A percentile compares a stretch with the other conserved stretches of the same genome.
Evolutionary conservation across 495 filamentous ascomycete genomes (phyloP).

Genomic region (Xylaria scruposa): DNA sequence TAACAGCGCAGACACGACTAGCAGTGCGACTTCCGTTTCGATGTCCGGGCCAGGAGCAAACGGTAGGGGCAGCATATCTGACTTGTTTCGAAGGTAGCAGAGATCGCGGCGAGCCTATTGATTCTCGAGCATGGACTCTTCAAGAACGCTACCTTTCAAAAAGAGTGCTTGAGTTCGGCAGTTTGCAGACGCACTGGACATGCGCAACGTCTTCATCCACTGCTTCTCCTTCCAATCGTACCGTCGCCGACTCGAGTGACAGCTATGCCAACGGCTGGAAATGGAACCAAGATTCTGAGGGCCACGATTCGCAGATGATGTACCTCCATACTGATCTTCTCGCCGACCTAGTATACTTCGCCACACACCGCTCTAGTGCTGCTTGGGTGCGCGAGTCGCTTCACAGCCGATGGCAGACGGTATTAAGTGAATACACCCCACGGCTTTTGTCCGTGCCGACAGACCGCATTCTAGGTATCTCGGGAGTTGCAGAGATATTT

Average conservation of each 20-base stretch:
- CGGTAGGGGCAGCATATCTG: not conserved
- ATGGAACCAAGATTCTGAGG: not conserved
- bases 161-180: not conserved
- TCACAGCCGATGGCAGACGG: not conserved
- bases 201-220: not conserved
- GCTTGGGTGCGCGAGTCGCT: not conserved
- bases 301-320: not conserved
- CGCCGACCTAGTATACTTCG: not conserved
- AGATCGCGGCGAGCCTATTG: not conserved
- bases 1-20: not conserved
- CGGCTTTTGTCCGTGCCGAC: not conserved
- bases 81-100: not conserved
- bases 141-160: not conserved
- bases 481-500: not conserved
- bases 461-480: not conserved
- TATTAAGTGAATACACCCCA: not conserved
- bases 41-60: not conserved
- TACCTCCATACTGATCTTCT: not conserved
- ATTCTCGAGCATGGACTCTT: slow-evolving; percentile 6
- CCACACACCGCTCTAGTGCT: not conserved
- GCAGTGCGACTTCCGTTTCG: not conserved
- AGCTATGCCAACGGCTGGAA: not conserved
- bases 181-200: not conserved
- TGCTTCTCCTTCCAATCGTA: not conserved
- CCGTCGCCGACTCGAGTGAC: not conserved